Conservation (phyloP, 176 grass and related monocot genomes). For the Canna indica region DNA sequence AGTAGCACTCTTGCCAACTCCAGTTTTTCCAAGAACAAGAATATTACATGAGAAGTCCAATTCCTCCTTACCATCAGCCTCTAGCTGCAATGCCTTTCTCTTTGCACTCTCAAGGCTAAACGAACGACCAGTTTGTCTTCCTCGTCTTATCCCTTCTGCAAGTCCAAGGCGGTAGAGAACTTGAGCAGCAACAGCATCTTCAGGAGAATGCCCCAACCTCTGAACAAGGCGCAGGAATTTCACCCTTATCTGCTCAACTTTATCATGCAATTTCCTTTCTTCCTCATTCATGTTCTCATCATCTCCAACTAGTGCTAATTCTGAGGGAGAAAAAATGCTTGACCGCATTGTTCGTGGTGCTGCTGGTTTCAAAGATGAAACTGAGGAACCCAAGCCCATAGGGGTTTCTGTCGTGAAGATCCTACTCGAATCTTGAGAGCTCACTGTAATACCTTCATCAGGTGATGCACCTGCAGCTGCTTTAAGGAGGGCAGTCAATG, state of each 20-base stretch:
- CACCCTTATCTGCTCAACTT: slow-evolving; percentile 41
- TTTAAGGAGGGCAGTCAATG: slow-evolving; percentile 41
- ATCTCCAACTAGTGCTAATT: slow-evolving; percentile 26
- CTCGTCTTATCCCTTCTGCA: slow-evolving; percentile 49
- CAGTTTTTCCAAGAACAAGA: slow-evolving; percentile 78
- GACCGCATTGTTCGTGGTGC: background rate
- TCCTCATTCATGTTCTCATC: slow-evolving; percentile 50
- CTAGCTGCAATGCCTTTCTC: slow-evolving; percentile 61
- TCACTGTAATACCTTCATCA: background rate
- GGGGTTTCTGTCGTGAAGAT: slow-evolving; percentile 30
- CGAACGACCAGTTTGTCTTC: slow-evolving; percentile 37
- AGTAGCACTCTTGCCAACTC: slow-evolving; percentile 85
- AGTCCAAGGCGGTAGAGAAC: slow-evolving; percentile 55
- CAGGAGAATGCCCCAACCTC: slow-evolving; percentile 48
- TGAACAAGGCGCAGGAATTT: slow-evolving; percentile 63
- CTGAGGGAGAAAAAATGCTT: slow-evolving; percentile 14
- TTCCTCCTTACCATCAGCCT: slow-evolving; percentile 45
- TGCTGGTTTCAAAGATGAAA: slow-evolving; percentile 15
- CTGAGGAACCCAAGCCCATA: background rate
- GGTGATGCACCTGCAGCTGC: slow-evolving; percentile 21
- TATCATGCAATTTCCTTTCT: slow-evolving; percentile 69
- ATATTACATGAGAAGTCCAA: slow-evolving; percentile 78
- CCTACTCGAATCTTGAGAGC: slow-evolving; percentile 29
- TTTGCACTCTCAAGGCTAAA: slow-evolving; percentile 54
- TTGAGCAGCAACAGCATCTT: slow-evolving; percentile 48